Evolutionary conservation across 1,139 yeast species (phyloP).

Genomic region (Candida sp.): DNA sequence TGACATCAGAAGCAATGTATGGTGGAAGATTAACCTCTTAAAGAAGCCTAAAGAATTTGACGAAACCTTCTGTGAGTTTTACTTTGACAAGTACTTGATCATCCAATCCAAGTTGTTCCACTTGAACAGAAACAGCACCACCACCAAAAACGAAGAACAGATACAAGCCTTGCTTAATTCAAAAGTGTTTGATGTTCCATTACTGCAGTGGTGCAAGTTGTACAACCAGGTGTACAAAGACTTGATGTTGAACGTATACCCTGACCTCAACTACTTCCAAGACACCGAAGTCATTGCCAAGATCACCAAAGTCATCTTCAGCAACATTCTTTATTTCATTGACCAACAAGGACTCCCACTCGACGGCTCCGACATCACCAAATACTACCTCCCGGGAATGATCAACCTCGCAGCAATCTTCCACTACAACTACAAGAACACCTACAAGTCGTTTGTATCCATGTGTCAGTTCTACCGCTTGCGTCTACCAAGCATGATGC

Average conservation of each 20-base stretch:
- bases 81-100: conserved; percentile 19
- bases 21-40: conserved; percentile 48
- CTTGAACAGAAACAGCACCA: neutral
- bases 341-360: conserved; percentile 16
- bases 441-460: conserved; percentile 44
- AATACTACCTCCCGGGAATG: conserved; percentile 28
- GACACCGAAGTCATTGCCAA: conserved; percentile 25
- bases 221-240: conserved; percentile 23
- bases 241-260: conserved; percentile 33
- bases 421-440: conserved; percentile 36
- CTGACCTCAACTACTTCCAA: conserved; percentile 49
- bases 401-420: conserved; percentile 44
- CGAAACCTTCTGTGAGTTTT: conserved; percentile 20
- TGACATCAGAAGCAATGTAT: conserved; percentile 48
- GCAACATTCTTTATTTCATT: conserved; percentile 23
- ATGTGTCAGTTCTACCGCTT: conserved; percentile 47
- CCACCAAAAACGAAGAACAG: neutral
- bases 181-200: conserved; percentile 8
- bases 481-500: conserved; percentile 30
- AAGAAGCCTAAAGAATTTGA: conserved; percentile 35
- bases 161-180: conserved; percentile 4
- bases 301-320: conserved; percentile 30
- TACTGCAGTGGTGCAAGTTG: conserved; percentile 8
- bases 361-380: conserved; percentile 3
- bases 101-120: conserved; percentile 9